Conservation (phyloP, 345 rosid genomes). For the Theobroma cacao region DNA sequence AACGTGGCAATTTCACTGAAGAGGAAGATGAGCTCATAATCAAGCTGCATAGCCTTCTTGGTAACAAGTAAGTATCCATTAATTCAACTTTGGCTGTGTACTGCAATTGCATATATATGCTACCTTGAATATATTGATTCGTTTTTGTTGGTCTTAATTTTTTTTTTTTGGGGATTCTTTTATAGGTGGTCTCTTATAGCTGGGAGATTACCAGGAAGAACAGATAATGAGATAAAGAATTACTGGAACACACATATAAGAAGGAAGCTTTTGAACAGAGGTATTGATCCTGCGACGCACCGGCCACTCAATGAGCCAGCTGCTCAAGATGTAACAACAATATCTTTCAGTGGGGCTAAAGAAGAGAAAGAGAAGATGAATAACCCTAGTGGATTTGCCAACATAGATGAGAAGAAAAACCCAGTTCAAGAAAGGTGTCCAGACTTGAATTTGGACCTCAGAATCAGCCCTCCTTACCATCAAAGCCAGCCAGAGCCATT, state of each 20-base stretch:
- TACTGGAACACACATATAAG: constrained; percentile 80
- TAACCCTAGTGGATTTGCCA: constrained; percentile 12
- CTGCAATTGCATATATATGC: background rate
- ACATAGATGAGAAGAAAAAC: constrained; percentile 31
- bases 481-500: constrained; percentile 29
- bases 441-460: constrained; percentile 85
- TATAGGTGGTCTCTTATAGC: constrained; percentile 56
- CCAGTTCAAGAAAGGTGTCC: constrained; percentile 47
- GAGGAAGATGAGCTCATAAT: constrained; percentile 82
- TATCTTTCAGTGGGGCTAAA: constrained; percentile 32
- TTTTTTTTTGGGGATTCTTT: background rate
- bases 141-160: background rate
- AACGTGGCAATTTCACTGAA: constrained; percentile 74
- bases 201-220: constrained; percentile 71
- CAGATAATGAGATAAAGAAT: constrained; percentile 76
- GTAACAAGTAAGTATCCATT: constrained; percentile 56
- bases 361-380: constrained; percentile 21
- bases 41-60: constrained; percentile 73
- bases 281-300: constrained; percentile 68
- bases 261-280: constrained; percentile 61
- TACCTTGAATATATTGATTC: background rate
- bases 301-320: constrained; percentile 45
- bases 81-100: background rate
- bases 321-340: constrained; percentile 23
- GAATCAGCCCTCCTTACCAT: constrained; percentile 70